Evolutionary conservation across 768 basidiomycete genomes (phyloP), one percentile per base, ranked within the genome.

Genomic region (Termitomyces sp.): DNA sequence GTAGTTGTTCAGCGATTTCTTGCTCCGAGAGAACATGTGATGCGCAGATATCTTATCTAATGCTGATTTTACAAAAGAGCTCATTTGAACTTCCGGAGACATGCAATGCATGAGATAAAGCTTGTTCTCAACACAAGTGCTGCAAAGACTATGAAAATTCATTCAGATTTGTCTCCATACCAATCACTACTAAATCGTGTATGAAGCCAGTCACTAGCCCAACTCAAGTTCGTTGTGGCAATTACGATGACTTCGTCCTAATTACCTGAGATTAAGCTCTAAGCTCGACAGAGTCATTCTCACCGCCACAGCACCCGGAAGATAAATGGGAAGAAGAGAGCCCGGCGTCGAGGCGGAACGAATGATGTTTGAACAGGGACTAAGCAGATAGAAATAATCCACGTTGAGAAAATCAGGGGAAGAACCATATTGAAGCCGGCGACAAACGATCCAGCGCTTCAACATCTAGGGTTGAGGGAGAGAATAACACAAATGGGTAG

Each of bases 11-110:
- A 30, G 52, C 12, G 8, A n/a, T 8, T 36, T 26, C 20, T 20
- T 26, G 38, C 35, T 55, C 55, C 60, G 51, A 28, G 28, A 48
- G 26, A 14, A 14, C 61, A 58, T 61, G 60, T 61, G 61, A 61
- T 56, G 36, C 18, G 9, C 48, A 56, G 33, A n/a, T 48, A 54
- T 59, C 38, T 57, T 57, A 57, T 48, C 47, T 53, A n/a, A 54
- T 35, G 41, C 8, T 41, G 41, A 41, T 41, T 8, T n/a, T 4
- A 35, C 16, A 10, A n/a, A 6, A 16, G 6, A 14, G 26, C 3
- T 14, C 13, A 28, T 30, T 23, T 23, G 36, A 36, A 38, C 13
- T 18, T 18, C 18, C n/a, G 40, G 8, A 18, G 36, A 38, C 38
- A 16, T 16, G 38, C 5, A 6, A 16, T 38, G 16, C 38, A 38